Evolutionary conservation across 495 filamentous ascomycete genomes (phyloP).

Genomic region (Daldinia decipiens): DNA sequence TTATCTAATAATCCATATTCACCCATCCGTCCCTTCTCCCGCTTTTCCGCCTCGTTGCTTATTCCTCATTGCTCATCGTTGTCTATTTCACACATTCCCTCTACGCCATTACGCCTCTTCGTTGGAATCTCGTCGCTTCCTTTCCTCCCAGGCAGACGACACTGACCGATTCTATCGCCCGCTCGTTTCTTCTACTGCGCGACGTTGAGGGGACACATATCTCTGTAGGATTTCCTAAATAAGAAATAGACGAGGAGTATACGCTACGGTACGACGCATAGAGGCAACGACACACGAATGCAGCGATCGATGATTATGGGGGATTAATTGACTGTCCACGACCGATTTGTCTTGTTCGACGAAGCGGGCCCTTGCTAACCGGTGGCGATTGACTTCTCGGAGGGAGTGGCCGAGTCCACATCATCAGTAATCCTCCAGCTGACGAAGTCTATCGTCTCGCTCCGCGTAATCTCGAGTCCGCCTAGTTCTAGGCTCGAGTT

Average conservation of each 20-base stretch:
- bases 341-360: constrained; percentile 34
- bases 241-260: constrained; percentile 28
- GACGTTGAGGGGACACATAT: constrained; percentile 22
- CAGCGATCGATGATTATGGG: constrained; percentile 37
- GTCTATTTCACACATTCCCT: not conserved
- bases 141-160: constrained; percentile 16
- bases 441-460: constrained; percentile 30
- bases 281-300: constrained; percentile 36
- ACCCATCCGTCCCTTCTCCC: constrained; percentile 14
- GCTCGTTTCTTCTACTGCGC: constrained; percentile 34
- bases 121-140: not conserved
- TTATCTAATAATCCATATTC: constrained; percentile 35
- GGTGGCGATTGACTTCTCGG: constrained; percentile 37
- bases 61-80: constrained; percentile 3
- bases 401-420: constrained; percentile 36
- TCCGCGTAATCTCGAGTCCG: constrained; percentile 36
- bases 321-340: constrained; percentile 33
- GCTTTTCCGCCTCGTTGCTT: not conserved
- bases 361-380: constrained; percentile 28
- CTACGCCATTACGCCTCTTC: not conserved
- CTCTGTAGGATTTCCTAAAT: constrained; percentile 25
- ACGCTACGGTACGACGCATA: constrained; percentile 30
- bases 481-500: constrained; percentile 17
- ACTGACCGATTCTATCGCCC: constrained; percentile 31
- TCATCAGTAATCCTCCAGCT: constrained; percentile 30